These are phyloP conservation scores for Agroathelia rolfsii DNA, from an alignment of 1,284 basidiomycete species.

Conservation along the genomic window DNA sequence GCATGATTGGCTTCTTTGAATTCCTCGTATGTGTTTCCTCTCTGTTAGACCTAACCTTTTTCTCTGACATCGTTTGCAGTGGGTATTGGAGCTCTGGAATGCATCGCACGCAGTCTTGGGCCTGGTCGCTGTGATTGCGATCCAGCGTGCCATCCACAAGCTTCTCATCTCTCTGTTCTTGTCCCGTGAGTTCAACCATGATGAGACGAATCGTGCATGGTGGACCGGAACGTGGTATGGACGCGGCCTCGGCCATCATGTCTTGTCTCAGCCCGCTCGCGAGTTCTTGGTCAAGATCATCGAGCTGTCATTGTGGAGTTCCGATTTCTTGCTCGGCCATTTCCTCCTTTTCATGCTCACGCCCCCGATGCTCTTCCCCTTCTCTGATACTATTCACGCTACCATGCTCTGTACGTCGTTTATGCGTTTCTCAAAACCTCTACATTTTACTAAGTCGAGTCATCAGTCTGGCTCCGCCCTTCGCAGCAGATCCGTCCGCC, in stretches of 20 bases:
- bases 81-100: conserved; percentile 93
- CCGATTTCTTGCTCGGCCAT: conserved; percentile 61
- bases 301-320: conserved; percentile 73
- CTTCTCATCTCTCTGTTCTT: conserved; percentile 86
- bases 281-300: conserved; percentile 86
- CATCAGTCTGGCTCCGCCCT: conserved; percentile 71
- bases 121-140: conserved; percentile 76
- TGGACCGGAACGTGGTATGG: conserved; percentile 98
- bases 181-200: conserved; percentile 93
- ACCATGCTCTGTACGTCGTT: conserved; percentile 56
- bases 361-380: conserved; percentile 64
- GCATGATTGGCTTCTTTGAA: conserved; percentile 89
- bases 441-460: conserved; percentile 14
- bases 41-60: conserved; percentile 5
- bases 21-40: conserved; percentile 60
- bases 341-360: conserved; percentile 69
- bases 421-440: conserved; percentile 12
- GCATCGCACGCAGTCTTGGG: conserved; percentile 86
- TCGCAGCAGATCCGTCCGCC: conserved; percentile 91
- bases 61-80: conserved; percentile 35
- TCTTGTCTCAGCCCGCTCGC: conserved; percentile 82
- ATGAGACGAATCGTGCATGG: conserved; percentile 95
- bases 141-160: conserved; percentile 89
- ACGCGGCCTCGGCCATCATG: conserved; percentile 78
- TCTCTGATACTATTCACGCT: conserved; percentile 67